Evolutionary conservation across 495 filamentous ascomycete species (phyloP).

Genomic region (Xeromyces bisporus): DNA sequence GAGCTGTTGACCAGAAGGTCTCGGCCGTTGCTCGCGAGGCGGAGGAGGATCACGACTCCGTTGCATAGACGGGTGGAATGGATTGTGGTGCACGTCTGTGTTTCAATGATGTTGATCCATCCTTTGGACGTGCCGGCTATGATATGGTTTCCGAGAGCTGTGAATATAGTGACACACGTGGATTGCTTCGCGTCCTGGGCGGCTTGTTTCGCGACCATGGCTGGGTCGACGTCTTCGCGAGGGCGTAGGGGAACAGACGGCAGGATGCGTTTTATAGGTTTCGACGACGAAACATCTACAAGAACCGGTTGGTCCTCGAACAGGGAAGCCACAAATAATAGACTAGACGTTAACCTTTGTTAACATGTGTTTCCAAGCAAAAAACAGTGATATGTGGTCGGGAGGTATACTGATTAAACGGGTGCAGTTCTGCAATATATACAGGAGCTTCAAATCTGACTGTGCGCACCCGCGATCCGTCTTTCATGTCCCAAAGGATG

Average conservation of each 20-base stretch:
- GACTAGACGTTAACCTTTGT: constrained; percentile 25
- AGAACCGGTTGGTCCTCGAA: constrained; percentile 86
- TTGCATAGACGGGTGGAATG: constrained; percentile 73
- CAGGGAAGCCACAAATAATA: constrained; percentile 69
- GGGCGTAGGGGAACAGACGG: constrained; percentile 65
- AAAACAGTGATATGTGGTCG: neutral
- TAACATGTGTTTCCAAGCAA: neutral
- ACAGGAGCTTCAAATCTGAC: constrained; percentile 82
- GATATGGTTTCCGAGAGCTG: constrained; percentile 65
- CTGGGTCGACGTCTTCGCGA: constrained; percentile 43
- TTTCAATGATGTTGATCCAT: constrained; percentile 86
- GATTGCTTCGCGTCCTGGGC: constrained; percentile 86
- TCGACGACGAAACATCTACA: constrained; percentile 54
- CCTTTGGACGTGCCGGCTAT: constrained; percentile 86
- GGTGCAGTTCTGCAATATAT: constrained; percentile 89
- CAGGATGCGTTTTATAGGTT: constrained; percentile 54
- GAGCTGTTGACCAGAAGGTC: constrained; percentile 79
- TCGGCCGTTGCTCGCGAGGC: constrained; percentile 65
- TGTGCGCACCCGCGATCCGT: constrained; percentile 48
- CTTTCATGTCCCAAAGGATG: constrained; percentile 82
- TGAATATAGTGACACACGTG: constrained; percentile 83
- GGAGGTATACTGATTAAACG: constrained; percentile 61
- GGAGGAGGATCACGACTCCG: constrained; percentile 75
- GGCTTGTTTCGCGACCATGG: constrained; percentile 61
- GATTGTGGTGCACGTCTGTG: constrained; percentile 56